Evolutionary conservation across 2,329 filamentous ascomycete species (phyloP).

Genomic region (Cladophialophora psammophila): DNA sequence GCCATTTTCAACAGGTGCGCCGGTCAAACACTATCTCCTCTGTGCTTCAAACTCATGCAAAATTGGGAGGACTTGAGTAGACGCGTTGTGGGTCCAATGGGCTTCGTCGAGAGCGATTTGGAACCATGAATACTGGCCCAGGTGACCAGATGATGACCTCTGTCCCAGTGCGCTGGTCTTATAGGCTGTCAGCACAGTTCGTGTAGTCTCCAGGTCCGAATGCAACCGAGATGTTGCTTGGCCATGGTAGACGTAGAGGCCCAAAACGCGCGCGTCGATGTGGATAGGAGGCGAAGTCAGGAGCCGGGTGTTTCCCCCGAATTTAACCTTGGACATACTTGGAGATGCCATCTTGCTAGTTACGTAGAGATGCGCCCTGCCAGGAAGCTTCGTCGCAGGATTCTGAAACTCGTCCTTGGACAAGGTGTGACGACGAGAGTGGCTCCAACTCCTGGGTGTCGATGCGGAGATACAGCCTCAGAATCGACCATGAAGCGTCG

Average conservation of each 20-base stretch:
- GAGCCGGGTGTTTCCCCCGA: neutral
- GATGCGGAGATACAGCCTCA: neutral
- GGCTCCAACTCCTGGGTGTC: neutral
- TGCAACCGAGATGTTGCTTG: neutral
- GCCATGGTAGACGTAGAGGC: neutral
- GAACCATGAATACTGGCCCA: conserved; percentile 8
- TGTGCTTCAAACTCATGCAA: conserved; percentile 3
- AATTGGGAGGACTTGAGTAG: neutral
- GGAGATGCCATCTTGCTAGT: conserved; percentile 1
- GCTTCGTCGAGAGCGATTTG: conserved; percentile 9
- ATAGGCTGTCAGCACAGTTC: neutral
- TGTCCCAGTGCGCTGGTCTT: neutral
- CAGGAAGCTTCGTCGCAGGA: neutral
- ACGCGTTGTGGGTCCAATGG: neutral
- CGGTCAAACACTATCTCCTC: conserved; percentile 12
- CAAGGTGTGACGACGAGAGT: neutral
- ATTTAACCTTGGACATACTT: conserved; percentile 1
- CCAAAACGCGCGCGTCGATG: neutral
- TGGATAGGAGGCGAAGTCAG: neutral
- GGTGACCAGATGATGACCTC: neutral
- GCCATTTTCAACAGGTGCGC: conserved; percentile 4
- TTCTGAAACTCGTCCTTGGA: neutral
- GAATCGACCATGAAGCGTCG: neutral
- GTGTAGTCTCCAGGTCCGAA: conserved; percentile 1
- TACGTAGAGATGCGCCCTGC: neutral